Conservation (phyloP, 176 grass and related monocot species). For the Juncus inflexus region DNA sequence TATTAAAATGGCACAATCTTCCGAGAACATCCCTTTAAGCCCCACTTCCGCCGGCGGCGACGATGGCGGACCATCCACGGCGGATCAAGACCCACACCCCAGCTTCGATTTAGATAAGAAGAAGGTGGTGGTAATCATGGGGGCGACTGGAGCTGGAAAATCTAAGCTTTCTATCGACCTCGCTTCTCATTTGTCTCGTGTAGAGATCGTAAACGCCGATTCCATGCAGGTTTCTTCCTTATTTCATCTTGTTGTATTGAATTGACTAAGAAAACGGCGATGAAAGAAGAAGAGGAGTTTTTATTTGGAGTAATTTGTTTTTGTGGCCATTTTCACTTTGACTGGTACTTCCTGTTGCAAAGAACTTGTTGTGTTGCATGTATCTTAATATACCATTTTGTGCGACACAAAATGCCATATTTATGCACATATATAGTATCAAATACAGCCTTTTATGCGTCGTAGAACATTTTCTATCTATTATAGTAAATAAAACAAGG, state of each 20-base stretch:
- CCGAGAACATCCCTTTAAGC: neutral
- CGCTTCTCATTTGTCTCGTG: constrained; percentile 48
- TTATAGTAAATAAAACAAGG: too few species aligned
- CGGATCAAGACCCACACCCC: constrained; percentile 18
- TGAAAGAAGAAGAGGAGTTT: neutral
- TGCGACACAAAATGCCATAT: too few species aligned
- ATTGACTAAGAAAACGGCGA: neutral
- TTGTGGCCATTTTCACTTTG: neutral
- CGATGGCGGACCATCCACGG: neutral
- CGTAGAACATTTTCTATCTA: too few species aligned
- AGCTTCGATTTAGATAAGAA: constrained; percentile 5
- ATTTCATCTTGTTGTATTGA: neutral
- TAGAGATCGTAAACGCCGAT: constrained; percentile 81
- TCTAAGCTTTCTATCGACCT: constrained; percentile 86
- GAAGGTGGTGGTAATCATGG: constrained; percentile 86
- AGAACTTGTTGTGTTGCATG: too few species aligned
- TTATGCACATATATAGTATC: too few species aligned
- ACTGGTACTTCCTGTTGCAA: too few species aligned
- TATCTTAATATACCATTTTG: too few species aligned
- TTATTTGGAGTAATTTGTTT: neutral
- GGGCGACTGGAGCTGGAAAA: constrained; percentile 84
- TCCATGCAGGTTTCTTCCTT: constrained; percentile 59
- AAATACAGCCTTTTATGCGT: too few species aligned
- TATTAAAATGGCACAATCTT: too few species aligned
- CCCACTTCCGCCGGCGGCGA: constrained; percentile 12